Conservation (phyloP, 2,329 filamentous ascomycete genomes). For the Fusarium denticulatum region DNA sequence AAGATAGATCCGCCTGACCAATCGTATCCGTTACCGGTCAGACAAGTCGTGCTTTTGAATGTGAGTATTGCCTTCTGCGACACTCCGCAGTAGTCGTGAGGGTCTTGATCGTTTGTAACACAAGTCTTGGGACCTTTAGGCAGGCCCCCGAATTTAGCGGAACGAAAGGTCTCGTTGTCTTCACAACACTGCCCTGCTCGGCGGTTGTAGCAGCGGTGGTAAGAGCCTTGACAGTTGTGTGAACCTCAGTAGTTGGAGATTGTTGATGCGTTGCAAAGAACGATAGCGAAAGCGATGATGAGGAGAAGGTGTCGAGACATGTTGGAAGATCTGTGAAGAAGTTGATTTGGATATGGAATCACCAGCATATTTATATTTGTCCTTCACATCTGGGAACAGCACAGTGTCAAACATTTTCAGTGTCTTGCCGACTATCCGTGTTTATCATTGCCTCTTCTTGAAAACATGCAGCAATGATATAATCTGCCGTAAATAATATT, state of each 20-base stretch:
- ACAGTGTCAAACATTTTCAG: accelerated
- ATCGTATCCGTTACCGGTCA: not conserved
- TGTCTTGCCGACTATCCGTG: not conserved
- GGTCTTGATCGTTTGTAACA: too few relatives aligned
- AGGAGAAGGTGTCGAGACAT: not conserved
- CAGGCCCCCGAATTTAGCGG: too few relatives aligned
- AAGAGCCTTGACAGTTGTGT: too few relatives aligned
- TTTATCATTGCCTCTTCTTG: not conserved
- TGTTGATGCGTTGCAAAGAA: not conserved
- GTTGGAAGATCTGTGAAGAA: not conserved
- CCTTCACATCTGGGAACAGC: not conserved
- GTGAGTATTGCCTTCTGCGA: not conserved
- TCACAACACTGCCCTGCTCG: too few relatives aligned
- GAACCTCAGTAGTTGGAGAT: too few relatives aligned
- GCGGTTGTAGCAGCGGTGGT: too few relatives aligned
- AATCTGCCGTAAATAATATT: not conserved
- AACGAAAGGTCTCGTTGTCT: too few relatives aligned
- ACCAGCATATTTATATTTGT: not conserved
- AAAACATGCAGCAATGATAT: not conserved
- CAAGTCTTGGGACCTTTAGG: too few relatives aligned
- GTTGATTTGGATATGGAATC: not conserved
- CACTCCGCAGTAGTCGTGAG: not conserved
- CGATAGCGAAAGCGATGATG: not conserved
- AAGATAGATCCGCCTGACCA: not conserved
- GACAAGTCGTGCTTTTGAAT: not conserved